Conservation (phyloP, 2,329 filamentous ascomycete species). For the Apiospora koreana region DNA sequence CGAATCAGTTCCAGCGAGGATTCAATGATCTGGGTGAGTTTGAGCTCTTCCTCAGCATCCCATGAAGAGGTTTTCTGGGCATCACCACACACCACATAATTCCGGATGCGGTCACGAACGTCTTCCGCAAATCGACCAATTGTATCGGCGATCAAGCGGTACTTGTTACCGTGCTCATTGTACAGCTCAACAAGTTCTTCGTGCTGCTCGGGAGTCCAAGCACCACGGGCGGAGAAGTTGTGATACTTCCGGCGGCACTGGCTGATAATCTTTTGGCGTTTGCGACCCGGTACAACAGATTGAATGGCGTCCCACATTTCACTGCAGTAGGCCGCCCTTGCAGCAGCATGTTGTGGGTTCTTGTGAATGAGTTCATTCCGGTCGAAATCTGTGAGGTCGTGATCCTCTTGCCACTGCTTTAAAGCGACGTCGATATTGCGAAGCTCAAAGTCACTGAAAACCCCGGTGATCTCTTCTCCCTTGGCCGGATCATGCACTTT, state of each 20-base stretch:
- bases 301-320: slow-evolving; percentile 54
- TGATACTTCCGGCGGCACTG: slow-evolving; percentile 65
- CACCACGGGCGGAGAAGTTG: slow-evolving; percentile 61
- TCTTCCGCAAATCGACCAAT: slow-evolving; percentile 67
- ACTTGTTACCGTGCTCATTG: slow-evolving; percentile 54
- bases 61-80: slow-evolving; percentile 56
- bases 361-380: slow-evolving; percentile 49
- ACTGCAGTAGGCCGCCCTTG: slow-evolving; percentile 25
- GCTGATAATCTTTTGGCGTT: slow-evolving; percentile 55
- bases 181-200: slow-evolving; percentile 50
- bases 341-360: slow-evolving; percentile 20
- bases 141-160: slow-evolving; percentile 61
- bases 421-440: slow-evolving; percentile 42
- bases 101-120: slow-evolving; percentile 69
- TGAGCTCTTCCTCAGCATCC: slow-evolving; percentile 60
- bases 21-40: slow-evolving; percentile 53
- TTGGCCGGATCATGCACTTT: slow-evolving; percentile 10
- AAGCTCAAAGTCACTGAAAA: slow-evolving; percentile 47
- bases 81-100: slow-evolving; percentile 62
- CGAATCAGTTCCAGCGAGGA: slow-evolving; percentile 53
- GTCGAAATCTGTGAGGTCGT: slow-evolving; percentile 43
- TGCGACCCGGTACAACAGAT: slow-evolving; percentile 49
- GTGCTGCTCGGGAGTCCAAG: slow-evolving; percentile 62
- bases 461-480: slow-evolving; percentile 30
- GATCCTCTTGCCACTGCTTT: slow-evolving; percentile 44